phyloP scores from a whole-genome alignment of 192 early-diverging fungal species.

The Funneliformis geosporum region DNA sequence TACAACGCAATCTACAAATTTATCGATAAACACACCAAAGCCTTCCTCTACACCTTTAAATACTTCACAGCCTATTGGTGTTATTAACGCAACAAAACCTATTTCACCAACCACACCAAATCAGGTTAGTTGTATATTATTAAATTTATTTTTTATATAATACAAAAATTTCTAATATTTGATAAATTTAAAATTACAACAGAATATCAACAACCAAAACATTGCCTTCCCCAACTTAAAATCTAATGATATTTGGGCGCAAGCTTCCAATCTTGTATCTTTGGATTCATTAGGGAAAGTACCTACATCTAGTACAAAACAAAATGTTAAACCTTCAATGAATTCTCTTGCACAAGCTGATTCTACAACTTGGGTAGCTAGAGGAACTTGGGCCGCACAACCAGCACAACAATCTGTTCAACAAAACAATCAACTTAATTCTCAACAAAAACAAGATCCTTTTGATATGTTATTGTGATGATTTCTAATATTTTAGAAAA shows the following conservation, averaged over 20 bases:
- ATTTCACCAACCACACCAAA: slow-evolving; percentile 23
- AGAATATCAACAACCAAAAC: background rate
- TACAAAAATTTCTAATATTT: background rate
- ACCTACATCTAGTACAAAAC: slow-evolving; percentile 10
- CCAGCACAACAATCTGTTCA: background rate
- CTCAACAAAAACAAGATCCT: slow-evolving; percentile 18
- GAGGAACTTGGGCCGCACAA: slow-evolving; percentile 20
- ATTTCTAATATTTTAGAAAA: background rate
- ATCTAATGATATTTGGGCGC: slow-evolving; percentile 66
- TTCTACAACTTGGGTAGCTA: background rate
- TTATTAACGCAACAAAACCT: slow-evolving; percentile 15
- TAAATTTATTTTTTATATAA: background rate
- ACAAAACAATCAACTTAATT: background rate
- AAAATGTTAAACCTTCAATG: slow-evolving; percentile 59
- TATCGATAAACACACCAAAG: slow-evolving; percentile 15
- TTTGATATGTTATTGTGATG: slow-evolving; percentile 30
- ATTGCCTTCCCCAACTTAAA: slow-evolving; percentile 34
- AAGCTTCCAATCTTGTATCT: slow-evolving; percentile 60
- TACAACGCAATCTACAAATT: slow-evolving; percentile 33
- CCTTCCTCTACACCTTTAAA: slow-evolving; percentile 15
- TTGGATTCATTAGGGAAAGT: slow-evolving; percentile 71
- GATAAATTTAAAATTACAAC: background rate
- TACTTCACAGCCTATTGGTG: background rate
- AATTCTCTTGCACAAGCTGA: slow-evolving; percentile 46
- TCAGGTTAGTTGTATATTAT: background rate